Base-by-base conservation (phyloP, 2,329 filamentous ascomycete genomes). In the Sarocladium brachiariae region DNA sequence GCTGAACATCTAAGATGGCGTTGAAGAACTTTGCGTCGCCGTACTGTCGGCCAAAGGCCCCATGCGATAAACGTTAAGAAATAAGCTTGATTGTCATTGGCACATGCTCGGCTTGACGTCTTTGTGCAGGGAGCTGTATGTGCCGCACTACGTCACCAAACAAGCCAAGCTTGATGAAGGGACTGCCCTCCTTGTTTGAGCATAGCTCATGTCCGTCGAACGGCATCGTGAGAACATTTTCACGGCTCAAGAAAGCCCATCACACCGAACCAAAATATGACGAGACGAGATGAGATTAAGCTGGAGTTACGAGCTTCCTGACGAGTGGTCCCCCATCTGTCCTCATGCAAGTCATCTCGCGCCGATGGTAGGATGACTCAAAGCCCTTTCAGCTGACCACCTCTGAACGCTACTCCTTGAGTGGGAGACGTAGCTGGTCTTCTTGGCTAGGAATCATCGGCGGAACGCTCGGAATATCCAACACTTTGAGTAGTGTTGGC, bases 81-180 rank as follows among this genome's bases (percentile, higher is more conserved):
- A n/a, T n/a, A n/a, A 30, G 13, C 27, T 30, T 30, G 27, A 30
- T 30, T 7, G 7, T 13, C 27, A 30, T 13, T 13, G 13, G 7
- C 27, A 30, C 27, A 30, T 30, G 13, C 27, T 37, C 11, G 34
- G n/a, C 34, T 37, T 37, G 6, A 37, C 11, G 34, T 37, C 34
- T 13, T 37, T 14, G 8, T n/a, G 34, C 34, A 8, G 34, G 23
- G 18, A 8, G 23, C 6, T 16, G 14, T 14, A 8, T 23, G 16
- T 39, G 18, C 18, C 37, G 37, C 37, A 25, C 21, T 43, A 43
- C 39, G 39, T 43, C 39, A 43, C 37, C 39, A 43, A 27, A 14
- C 5, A 27, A 7, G 21, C 4, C 23, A 4, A 9, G 9, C 8
- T 25, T 25, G 16, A 19, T 14, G 14, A 43, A 23, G 16, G 7